Evolutionary conservation across 2,329 filamentous ascomycete genomes (phyloP).

Genomic region (Fusarium sp.): DNA sequence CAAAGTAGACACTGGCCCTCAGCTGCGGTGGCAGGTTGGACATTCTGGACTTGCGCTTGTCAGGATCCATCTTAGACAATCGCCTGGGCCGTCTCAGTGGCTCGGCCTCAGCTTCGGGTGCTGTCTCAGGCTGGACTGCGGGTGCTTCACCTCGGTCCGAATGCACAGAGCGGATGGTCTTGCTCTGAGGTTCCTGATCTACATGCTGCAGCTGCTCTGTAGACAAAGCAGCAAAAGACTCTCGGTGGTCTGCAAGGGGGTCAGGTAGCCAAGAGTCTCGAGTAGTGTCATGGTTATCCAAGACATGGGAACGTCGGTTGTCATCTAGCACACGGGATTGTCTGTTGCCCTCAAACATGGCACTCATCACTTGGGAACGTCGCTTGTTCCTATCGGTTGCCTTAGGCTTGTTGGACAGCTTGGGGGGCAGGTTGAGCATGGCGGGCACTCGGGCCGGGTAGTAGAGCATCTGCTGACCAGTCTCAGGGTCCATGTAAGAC

Average conservation of each 20-base stretch:
- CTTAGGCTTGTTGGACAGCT: constrained; percentile 81
- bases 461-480: constrained; percentile 87
- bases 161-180: constrained; percentile 34
- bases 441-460: constrained; percentile 95
- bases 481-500: constrained; percentile 72
- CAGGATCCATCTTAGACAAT: constrained; percentile 48
- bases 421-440: constrained; percentile 92
- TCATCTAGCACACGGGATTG: constrained; percentile 42
- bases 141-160: constrained; percentile 25
- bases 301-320: constrained; percentile 17
- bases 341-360: constrained; percentile 58
- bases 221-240: constrained; percentile 51
- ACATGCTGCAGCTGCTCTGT: constrained; percentile 41
- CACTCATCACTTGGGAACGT: constrained; percentile 78
- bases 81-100: constrained; percentile 51
- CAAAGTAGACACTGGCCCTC: constrained; percentile 92
- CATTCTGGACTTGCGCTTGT: constrained; percentile 51
- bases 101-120: constrained; percentile 35
- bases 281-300: constrained; percentile 34
- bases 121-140: constrained; percentile 29
- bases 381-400: constrained; percentile 74
- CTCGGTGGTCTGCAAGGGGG: constrained; percentile 55
- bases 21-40: constrained; percentile 80
- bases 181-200: constrained; percentile 30
- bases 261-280: constrained; percentile 61